These are phyloP conservation scores for Cyclotella cryptica DNA, from an alignment of 108 stramenopile genomes.

Conservation along the genomic window DNA sequence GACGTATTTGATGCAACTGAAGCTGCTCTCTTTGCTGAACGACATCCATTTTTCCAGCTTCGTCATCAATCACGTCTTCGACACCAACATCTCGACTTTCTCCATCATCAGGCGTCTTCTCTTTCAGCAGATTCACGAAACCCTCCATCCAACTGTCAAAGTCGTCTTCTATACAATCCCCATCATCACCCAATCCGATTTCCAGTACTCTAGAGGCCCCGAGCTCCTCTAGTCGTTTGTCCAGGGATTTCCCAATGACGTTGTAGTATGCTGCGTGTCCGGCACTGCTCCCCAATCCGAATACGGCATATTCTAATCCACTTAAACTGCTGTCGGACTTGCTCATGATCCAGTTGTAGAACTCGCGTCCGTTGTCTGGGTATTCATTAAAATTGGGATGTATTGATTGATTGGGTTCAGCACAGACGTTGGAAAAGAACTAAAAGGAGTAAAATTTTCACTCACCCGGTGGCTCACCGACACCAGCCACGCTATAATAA, in stretches of 20 bases:
- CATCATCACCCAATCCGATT: slow-evolving; percentile 92
- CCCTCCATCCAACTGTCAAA: slow-evolving; percentile 89
- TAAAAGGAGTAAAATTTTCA: slow-evolving; percentile 45
- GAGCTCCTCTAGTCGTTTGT: slow-evolving; percentile 73
- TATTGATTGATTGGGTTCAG: too few species aligned
- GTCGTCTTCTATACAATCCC: slow-evolving; percentile 90
- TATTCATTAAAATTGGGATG: slow-evolving; percentile 7
- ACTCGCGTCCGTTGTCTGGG: slow-evolving; percentile 71
- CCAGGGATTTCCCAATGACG: slow-evolving; percentile 75
- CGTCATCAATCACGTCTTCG: slow-evolving; percentile 20
- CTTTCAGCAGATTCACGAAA: slow-evolving; percentile 52
- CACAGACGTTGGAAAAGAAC: slow-evolving; percentile 64
- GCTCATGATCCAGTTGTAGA: slow-evolving; percentile 66
- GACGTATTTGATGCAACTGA: slow-evolving; percentile 19
- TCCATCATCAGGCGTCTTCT: not conserved
- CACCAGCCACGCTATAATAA: slow-evolving; percentile 20
- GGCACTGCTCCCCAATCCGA: slow-evolving; percentile 89
- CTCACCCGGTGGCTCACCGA: slow-evolving; percentile 27
- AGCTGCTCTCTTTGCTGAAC: slow-evolving; percentile 22
- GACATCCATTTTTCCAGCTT: slow-evolving; percentile 3
- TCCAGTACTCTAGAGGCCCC: slow-evolving; percentile 73
- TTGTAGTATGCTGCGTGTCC: slow-evolving; percentile 92
- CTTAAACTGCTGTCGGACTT: slow-evolving; percentile 10
- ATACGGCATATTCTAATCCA: slow-evolving; percentile 74
- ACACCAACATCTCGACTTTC: slow-evolving; percentile 19